Base-by-base conservation (phyloP, 169 alveolate genomes). In the Miamiensis avidus region DNA sequence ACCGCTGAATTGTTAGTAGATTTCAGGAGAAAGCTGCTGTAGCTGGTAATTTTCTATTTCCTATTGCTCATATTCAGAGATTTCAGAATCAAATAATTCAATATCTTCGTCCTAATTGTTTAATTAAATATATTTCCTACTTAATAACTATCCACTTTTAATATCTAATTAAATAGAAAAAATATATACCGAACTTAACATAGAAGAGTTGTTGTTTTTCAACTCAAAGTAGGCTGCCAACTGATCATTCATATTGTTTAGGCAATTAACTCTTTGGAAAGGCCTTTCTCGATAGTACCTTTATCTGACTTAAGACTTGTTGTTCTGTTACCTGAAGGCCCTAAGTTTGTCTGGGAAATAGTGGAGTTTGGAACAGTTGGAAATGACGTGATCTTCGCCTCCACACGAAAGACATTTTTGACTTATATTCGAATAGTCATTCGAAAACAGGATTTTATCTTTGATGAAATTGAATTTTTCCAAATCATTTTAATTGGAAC, bases 391-490 rank as follows among this genome's bases (percentile, higher is more conserved):
- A 0, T 77, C 34, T 20, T 33, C 11, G 0, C 33, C 28, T 26
- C n/a, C 33, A 31, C 82, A 77, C 4, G 74, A 33, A 4, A 77
- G 0, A 77, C 82, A 77, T 31, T 29, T 29, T 26, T 29, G 0
- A 1, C 72, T 69, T 77, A 77, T 77, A 33, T 31, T 77, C 0
- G 74, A 30, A 31, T 31, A 77, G n/a, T 77, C 72, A 31, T 77
- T 77, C 33, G 64, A 77, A 33, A 33, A 77, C n/a, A 64, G 28
- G 4, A 77, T 33, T 31, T 33, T 33, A 33, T 77, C 82, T 77
- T 69, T 31, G 6, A 77, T 77, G n/a, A 31, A 33, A 25, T 72
- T 32, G n/a, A 77, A 77, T 77, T 64, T 77, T 77, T 77, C 82
- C 1, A 32, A 77, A 77, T 77, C 82, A 26, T 31, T 72, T 30